phyloP scores from a whole-genome alignment of 495 filamentous ascomycete genomes.

The Aspergillus saccharolyticus region DNA sequence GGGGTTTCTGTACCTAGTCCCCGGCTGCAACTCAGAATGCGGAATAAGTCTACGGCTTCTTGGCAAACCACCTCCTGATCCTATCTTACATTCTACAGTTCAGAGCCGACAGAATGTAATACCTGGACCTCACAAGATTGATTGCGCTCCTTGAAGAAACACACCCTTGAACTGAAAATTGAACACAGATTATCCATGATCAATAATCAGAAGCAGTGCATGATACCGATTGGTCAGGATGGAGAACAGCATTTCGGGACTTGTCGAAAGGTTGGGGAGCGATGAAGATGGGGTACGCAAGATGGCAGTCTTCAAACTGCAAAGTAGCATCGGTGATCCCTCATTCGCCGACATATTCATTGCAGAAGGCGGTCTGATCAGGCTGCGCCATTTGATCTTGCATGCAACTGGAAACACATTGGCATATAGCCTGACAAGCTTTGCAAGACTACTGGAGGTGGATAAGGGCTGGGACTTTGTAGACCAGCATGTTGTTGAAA shows the following conservation, averaged over 20 bases:
- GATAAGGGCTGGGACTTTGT: slow-evolving; percentile 95
- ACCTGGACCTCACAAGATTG: neutral
- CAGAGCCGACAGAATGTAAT: neutral
- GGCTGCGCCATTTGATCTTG: slow-evolving; percentile 76
- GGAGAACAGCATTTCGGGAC: slow-evolving; percentile 58
- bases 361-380: slow-evolving; percentile 73
- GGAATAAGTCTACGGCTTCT: neutral
- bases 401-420: slow-evolving; percentile 86
- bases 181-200: neutral
- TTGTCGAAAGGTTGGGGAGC: slow-evolving; percentile 63
- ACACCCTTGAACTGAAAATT: neutral
- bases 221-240: slow-evolving; percentile 24
- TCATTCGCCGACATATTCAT: slow-evolving; percentile 97
- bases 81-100: neutral
- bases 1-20: too few relatives aligned
- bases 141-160: neutral
- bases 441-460: slow-evolving; percentile 81
- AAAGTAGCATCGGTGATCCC: slow-evolving; percentile 88
- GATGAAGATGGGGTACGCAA: slow-evolving; percentile 92
- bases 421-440: slow-evolving; percentile 86
- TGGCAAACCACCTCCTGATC: slow-evolving; percentile 2
- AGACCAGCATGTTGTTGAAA: slow-evolving; percentile 60
- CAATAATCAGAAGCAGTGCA: neutral
- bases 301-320: slow-evolving; percentile 98
- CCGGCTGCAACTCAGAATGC: neutral